Evolutionary conservation across 1,139 yeast genomes (phyloP).

Genomic region (Sugiyamaella sp.): DNA sequence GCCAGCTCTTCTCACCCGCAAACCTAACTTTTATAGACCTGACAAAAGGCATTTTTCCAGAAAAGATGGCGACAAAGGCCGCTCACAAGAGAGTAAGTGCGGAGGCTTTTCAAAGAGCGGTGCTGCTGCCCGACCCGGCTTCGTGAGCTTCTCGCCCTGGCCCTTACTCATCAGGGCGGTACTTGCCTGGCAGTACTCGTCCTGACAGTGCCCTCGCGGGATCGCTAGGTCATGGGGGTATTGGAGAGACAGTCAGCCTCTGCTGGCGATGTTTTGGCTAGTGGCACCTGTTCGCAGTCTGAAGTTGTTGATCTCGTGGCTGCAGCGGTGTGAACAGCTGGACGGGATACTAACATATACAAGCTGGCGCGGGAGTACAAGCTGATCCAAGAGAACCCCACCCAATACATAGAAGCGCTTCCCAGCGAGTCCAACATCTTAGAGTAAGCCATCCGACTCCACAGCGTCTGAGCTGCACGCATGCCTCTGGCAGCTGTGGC

Average conservation of each 20-base stretch:
- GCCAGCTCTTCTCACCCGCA: background rate
- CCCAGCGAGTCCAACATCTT: conserved; percentile 80
- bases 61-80: conserved; percentile 42
- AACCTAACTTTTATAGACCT: background rate
- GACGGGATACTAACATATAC: background rate
- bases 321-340: background rate
- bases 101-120: background rate
- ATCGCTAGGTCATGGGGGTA: background rate
- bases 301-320: no score
- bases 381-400: conserved; percentile 70
- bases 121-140: background rate
- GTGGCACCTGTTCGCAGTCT: no score
- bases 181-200: background rate
- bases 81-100: conserved; percentile 34
- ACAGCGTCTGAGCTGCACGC: background rate
- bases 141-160: no score
- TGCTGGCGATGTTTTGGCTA: no score
- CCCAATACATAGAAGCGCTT: conserved; percentile 79
- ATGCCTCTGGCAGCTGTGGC: background rate
- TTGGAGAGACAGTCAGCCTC: no score
- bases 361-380: conserved; percentile 77
- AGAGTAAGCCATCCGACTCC: conserved; percentile 54
- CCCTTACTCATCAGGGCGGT: background rate
- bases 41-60: background rate
- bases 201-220: background rate